Evolutionary conservation across 202 grass and related monocot genomes (phyloP).

Genomic region (Setaria italica): DNA sequence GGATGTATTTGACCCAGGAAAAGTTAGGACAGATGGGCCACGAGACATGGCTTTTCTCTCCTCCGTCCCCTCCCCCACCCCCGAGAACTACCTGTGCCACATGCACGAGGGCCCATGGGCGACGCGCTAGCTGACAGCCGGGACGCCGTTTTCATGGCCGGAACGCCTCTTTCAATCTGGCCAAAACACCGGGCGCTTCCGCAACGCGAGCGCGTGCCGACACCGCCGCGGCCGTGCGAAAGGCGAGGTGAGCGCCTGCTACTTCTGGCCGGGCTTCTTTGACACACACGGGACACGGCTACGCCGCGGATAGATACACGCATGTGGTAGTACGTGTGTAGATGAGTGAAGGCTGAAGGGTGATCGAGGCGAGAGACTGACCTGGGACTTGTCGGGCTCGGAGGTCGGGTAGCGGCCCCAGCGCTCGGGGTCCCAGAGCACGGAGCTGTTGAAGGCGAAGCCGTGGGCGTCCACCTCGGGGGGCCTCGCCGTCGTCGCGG

Average conservation of each 20-base stretch:
- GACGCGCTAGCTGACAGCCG: slow-evolving; percentile 20
- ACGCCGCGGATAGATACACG: too few relatives aligned
- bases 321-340: too few relatives aligned
- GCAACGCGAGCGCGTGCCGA: neutral
- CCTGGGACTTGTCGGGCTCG: slow-evolving; percentile 89
- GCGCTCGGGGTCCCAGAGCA: slow-evolving; percentile 91
- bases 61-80: neutral
- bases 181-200: neutral
- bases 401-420: slow-evolving; percentile 93
- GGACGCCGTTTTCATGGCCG: slow-evolving; percentile 48
- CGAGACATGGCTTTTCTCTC: slow-evolving; percentile 26
- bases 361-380: slow-evolving; percentile 44
- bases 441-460: slow-evolving; percentile 92
- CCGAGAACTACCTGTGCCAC: slow-evolving; percentile 38
- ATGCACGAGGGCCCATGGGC: slow-evolving; percentile 24
- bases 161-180: slow-evolving; percentile 40
- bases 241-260: slow-evolving; percentile 32
- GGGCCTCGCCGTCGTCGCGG: slow-evolving; percentile 32
- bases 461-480: slow-evolving; percentile 62
- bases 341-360: neutral
- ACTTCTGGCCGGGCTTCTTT: neutral
- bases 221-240: slow-evolving; percentile 25
- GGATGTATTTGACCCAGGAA: slow-evolving; percentile 38
- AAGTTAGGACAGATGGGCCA: slow-evolving; percentile 57
- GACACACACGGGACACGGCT: neutral